Percentiles rank a stretch among this genome's conserved stretches.
phyloP scores from a whole-genome alignment of 108 stramenopile genomes.

The Fistulifera solaris region DNA sequence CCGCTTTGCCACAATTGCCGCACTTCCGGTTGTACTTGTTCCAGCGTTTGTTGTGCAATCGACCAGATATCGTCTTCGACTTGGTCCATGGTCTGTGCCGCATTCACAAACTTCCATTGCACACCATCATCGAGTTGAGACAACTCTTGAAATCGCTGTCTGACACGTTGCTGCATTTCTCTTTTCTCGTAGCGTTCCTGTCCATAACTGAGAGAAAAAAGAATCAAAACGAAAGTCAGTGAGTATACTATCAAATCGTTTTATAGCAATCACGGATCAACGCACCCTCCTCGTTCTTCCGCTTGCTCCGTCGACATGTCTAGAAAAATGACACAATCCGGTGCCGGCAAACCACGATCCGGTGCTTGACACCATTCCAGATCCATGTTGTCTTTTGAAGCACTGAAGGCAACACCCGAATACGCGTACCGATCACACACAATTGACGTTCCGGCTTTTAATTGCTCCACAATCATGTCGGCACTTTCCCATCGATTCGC shows the following conservation, averaged over 20 bases:
- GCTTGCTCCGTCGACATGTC: constrained; percentile 85
- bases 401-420: constrained; percentile 95
- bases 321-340: constrained; percentile 94
- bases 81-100: constrained; percentile 66
- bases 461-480: constrained; percentile 31
- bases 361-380: constrained; percentile 89
- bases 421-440: constrained; percentile 97
- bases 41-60: constrained; percentile 50
- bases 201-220: constrained; percentile 39
- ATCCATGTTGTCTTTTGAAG: constrained; percentile 55
- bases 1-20: constrained; percentile 50
- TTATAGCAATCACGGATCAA: constrained; percentile 4
- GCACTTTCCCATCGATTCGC: constrained; percentile 99
- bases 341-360: constrained; percentile 92
- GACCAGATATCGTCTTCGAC: constrained; percentile 51
- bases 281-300: constrained; percentile 88
- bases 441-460: constrained; percentile 54
- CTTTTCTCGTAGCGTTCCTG: constrained; percentile 83
- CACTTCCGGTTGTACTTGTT: constrained; percentile 24
- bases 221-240: constrained; percentile 11
- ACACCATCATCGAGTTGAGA: constrained; percentile 53
- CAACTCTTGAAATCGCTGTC: constrained; percentile 67
- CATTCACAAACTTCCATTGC: constrained; percentile 75
- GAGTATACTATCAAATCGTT: constrained; percentile 1
- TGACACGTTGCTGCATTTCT: constrained; percentile 75